Percentiles rank a stretch among this genome's conserved stretches.
phyloP scores from a whole-genome alignment of 1,139 yeast species.

The Meyerozyma elateridarum region DNA sequence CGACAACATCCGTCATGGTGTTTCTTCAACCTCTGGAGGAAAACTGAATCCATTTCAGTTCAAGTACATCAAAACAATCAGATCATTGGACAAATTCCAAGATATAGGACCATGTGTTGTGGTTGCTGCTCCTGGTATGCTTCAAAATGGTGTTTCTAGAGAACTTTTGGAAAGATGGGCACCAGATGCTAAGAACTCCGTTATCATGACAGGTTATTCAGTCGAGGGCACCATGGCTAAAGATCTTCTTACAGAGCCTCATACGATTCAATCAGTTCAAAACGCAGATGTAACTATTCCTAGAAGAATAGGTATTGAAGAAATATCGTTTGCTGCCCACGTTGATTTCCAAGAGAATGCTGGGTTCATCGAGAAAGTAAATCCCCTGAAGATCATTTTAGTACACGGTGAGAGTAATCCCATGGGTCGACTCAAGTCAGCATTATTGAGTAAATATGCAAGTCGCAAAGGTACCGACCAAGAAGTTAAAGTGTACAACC shows the following conservation, averaged over 20 bases:
- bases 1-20: conserved; percentile 74
- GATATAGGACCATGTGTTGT: conserved; percentile 96
- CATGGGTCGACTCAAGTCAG: conserved; percentile 95
- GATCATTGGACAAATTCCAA: conserved; percentile 77
- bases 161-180: conserved; percentile 94
- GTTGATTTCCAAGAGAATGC: conserved; percentile 94
- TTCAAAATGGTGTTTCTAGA: conserved; percentile 91
- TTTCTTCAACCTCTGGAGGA: conserved; percentile 42
- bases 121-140: conserved; percentile 97
- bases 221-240: conserved; percentile 99
- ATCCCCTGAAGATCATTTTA: conserved; percentile 76
- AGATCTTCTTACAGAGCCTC: conserved; percentile 79
- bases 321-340: conserved; percentile 97
- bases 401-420: conserved; percentile 99
- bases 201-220: conserved; percentile 91
- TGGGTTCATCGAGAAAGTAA: conserved; percentile 81
- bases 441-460: conserved; percentile 80
- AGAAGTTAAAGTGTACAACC: conserved; percentile 90
- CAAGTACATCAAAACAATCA: conserved; percentile 75
- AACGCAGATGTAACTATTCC: conserved; percentile 85
- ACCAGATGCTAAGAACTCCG: conserved; percentile 88
- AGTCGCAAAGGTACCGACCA: conserved; percentile 79
- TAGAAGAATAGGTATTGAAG: conserved; percentile 85
- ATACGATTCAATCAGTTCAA: conserved; percentile 71
- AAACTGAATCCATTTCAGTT: conserved; percentile 79